Conservation (phyloP, 139 green algal species). For the Picochlorum sp. region DNA sequence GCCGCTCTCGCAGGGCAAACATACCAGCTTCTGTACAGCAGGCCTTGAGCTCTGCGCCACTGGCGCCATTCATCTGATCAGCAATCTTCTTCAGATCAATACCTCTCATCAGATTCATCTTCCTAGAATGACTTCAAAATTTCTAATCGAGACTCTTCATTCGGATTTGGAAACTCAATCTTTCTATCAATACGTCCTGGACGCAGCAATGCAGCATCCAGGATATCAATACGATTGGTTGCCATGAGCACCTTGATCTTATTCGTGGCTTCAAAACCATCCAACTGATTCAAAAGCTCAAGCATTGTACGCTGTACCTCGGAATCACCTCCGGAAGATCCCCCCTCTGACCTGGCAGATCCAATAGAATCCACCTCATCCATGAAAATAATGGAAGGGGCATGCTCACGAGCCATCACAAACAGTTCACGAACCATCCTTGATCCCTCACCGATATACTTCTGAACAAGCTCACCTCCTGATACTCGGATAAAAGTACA, state of each 20-base stretch:
- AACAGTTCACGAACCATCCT: slow-evolving; percentile 99
- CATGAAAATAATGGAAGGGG: slow-evolving; percentile 96
- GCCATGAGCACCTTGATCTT: slow-evolving; percentile 99
- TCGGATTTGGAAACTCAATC: slow-evolving; percentile 99
- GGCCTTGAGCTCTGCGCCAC: slow-evolving; percentile 92
- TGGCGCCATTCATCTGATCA: slow-evolving; percentile 82
- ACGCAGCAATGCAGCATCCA: slow-evolving; percentile 94
- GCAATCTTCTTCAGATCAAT: slow-evolving; percentile 94
- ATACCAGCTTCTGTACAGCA: slow-evolving; percentile 98
- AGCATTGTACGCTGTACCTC: slow-evolving; percentile 99
- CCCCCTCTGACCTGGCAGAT: slow-evolving; percentile 70
- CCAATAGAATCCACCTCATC: slow-evolving; percentile 98
- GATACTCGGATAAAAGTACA: slow-evolving; percentile 99
- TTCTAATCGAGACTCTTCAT: slow-evolving; percentile 78
- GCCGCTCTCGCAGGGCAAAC: slow-evolving; percentile 94
- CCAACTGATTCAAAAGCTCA: slow-evolving; percentile 99
- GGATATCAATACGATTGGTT: slow-evolving; percentile 98
- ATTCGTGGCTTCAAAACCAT: slow-evolving; percentile 97
- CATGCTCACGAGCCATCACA: slow-evolving; percentile 97
- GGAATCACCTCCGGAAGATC: slow-evolving; percentile 66
- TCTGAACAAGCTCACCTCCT: slow-evolving; percentile 96
- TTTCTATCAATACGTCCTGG: slow-evolving; percentile 98
- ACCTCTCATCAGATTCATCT: slow-evolving; percentile 88
- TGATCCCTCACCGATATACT: slow-evolving; percentile 99
- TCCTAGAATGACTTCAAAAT: slow-evolving; percentile 87